Percentiles rank a stretch among this genome's conserved stretches.
Conservation (phyloP, 2,329 filamentous ascomycete genomes). For the Furcasterigmium sp. region DNA sequence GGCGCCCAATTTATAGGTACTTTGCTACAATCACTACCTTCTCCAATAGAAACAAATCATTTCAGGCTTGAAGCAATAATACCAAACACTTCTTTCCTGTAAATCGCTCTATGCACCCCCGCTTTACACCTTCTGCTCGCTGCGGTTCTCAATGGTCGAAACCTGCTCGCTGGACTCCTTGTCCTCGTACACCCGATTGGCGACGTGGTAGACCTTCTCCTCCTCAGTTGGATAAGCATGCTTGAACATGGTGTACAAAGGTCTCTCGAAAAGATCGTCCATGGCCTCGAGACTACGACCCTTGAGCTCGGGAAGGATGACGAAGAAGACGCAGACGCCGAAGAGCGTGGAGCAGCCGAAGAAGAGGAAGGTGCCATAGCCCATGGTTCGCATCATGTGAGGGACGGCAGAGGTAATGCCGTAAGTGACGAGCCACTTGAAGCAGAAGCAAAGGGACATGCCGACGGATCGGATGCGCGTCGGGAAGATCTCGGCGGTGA, state of each 20-base stretch:
- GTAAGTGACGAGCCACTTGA: constrained; percentile 25
- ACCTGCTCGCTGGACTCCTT: constrained; percentile 4
- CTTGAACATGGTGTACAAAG: constrained; percentile 33
- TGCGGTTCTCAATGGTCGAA: constrained; percentile 4
- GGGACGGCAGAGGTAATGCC: constrained; percentile 22
- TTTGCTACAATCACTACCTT: no score
- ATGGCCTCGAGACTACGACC: constrained; percentile 43
- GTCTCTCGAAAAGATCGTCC: constrained; percentile 37
- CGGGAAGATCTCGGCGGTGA: constrained; percentile 24
- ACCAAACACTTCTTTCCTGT: no score
- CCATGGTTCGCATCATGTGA: constrained; percentile 12
- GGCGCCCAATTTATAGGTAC: no score
- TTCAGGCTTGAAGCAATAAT: no score
- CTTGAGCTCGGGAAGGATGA: constrained; percentile 45
- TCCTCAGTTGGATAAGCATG: constrained; percentile 46
- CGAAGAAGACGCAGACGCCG: constrained; percentile 31
- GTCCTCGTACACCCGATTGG: background rate
- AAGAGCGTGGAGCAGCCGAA: constrained; percentile 8
- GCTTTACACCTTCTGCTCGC: background rate
- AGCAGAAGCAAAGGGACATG: constrained; percentile 16
- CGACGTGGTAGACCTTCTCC: constrained; percentile 6
- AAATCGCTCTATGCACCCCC: no score
- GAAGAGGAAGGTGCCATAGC: constrained; percentile 10
- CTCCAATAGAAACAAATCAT: no score
- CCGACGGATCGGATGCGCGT: constrained; percentile 20